A percentile compares a stretch with the other conserved stretches of the same genome.
phyloP scores from a whole-genome alignment of 148 eudicot species.

The Pharnaceum exiguum region DNA sequence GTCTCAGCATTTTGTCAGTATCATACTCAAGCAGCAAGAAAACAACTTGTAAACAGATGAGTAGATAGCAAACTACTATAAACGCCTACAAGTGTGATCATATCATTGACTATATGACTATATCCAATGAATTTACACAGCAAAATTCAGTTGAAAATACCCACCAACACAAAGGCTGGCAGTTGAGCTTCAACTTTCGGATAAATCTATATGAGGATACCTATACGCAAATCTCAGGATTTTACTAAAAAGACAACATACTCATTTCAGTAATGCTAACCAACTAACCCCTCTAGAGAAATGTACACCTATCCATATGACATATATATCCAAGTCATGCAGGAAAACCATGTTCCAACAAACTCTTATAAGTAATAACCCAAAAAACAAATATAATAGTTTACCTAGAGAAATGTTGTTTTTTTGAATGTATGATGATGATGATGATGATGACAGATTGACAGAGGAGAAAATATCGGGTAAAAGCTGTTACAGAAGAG shows the following conservation, averaged over 20 bases:
- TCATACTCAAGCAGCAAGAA: neutral
- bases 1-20: too few relatives aligned
- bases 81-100: too few relatives aligned
- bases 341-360: constrained; percentile 12
- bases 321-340: neutral
- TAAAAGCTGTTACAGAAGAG: constrained; percentile 7
- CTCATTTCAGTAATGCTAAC: neutral
- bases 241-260: constrained; percentile 15
- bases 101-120: too few relatives aligned
- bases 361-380: neutral
- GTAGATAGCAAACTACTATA: neutral
- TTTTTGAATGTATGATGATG: neutral
- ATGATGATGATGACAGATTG: constrained; percentile 15
- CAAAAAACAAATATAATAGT: neutral
- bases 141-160: too few relatives aligned
- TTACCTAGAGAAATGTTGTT: too few relatives aligned
- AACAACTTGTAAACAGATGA: neutral
- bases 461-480: constrained; percentile 8
- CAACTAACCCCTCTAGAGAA: neutral
- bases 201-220: neutral
- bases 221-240: constrained; percentile 3
- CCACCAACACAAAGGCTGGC: neutral
- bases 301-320: too few relatives aligned
- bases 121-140: too few relatives aligned
- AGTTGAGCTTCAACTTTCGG: constrained; percentile 6